Evolutionary conservation across 179 eudicot genomes (phyloP), one percentile per base, ranked within the genome.

Genomic region (Corrigiola litoralis): DNA sequence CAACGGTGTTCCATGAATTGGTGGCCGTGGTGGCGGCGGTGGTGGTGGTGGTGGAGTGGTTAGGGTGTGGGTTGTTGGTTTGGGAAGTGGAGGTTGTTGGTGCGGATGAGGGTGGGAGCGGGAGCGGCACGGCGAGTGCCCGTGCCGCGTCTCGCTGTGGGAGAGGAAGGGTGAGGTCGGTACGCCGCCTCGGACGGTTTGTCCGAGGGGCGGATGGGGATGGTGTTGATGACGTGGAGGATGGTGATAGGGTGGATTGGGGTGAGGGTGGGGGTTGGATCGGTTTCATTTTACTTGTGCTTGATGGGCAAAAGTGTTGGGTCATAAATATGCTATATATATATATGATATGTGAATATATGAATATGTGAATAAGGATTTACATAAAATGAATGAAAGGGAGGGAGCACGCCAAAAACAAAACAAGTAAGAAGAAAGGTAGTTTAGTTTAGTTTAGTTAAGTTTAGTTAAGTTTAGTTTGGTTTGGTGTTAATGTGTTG

Each of bases 121-220:
- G 81, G 56, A 88, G 87, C 4, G 92, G 96, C 11, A 88, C 87
- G 32, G 89, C 87, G 4, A 78, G 72, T 9, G 83, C 28, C 1
- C 76, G 72, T 9, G 83, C 28, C 1, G 80, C 58, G 49, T 75
- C 80, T n/a, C 89, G 81, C 6, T 67, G 81, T 0, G 87, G 86
- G 6, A 87, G 58, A 0, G 90, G 92, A 7, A 87, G 74, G 61
- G 85, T 75, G 5, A 87, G 72, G 61, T 74, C 78, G 0, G 85
- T 77, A 0, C 85, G 85, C 21, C 85, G 83, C 0, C 92, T 82
- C 0, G 73, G 62, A 8, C 73, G 76, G 46, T 23, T 58, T 16
- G 69, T 49, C 4, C 66, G 58, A 18, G 10, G 24, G 2, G 9
- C 17, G 0, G 51, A 46, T 17, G 51, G 23, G 10, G 51, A 17